These are phyloP conservation scores for Fusarium vanettenii DNA, from an alignment of 2,329 filamentous ascomycete species.

Conservation along the genomic window DNA sequence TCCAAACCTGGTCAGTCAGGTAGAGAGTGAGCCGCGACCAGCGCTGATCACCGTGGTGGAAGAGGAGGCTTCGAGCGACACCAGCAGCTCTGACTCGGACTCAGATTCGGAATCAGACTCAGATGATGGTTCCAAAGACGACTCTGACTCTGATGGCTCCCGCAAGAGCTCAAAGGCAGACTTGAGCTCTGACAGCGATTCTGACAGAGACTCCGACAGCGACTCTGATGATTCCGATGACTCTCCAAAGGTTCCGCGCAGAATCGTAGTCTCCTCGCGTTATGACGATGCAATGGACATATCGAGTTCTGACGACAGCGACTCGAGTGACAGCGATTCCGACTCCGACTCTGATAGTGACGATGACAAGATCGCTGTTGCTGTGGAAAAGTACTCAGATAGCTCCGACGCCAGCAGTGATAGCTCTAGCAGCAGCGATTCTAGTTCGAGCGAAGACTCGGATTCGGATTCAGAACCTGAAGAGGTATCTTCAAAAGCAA, in stretches of 20 bases:
- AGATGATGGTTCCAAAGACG: constrained; percentile 51
- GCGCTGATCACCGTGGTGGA: constrained; percentile 15
- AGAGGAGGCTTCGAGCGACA: constrained; percentile 26
- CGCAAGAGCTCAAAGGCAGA: constrained; percentile 5
- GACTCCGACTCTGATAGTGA: constrained; percentile 9
- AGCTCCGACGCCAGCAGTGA: constrained; percentile 29
- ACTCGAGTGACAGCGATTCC: constrained; percentile 29
- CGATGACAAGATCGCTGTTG: not conserved
- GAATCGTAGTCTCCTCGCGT: not conserved
- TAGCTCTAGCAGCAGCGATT: constrained; percentile 35
- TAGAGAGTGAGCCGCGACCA: not conserved
- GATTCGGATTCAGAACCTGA: constrained; percentile 50
- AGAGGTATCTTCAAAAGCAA: constrained; percentile 50
- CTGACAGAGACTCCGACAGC: not conserved
- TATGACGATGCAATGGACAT: not conserved
- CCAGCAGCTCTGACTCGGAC: constrained; percentile 43
- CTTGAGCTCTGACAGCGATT: not conserved
- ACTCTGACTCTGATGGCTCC: constrained; percentile 43
- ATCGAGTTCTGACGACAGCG: not conserved
- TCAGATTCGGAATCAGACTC: constrained; percentile 39
- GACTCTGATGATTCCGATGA: not conserved
- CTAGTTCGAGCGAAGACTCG: constrained; percentile 37
- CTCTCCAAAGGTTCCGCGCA: not conserved
- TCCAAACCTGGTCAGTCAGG: not conserved
- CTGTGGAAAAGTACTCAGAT: constrained; percentile 14